Conservation (phyloP, 257 asterid species). For the Ophiorrhiza pumila region DNA sequence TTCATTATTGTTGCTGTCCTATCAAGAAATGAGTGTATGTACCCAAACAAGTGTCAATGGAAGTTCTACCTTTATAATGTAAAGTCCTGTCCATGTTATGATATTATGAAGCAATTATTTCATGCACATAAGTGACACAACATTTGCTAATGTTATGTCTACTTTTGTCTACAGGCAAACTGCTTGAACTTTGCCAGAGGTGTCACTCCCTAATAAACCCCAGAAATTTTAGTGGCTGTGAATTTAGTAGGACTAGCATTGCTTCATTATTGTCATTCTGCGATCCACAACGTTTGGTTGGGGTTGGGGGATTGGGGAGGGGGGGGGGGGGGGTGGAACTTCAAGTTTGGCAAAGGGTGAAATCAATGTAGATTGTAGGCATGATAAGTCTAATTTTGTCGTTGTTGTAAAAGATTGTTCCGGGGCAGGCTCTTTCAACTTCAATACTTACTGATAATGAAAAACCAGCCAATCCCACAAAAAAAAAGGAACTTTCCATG, state of each 20-base stretch:
- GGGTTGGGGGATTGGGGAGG: too few species aligned
- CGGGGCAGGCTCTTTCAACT: neutral
- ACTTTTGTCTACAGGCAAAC: too few species aligned
- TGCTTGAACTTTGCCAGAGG: too few species aligned
- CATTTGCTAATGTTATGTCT: too few species aligned
- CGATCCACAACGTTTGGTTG: neutral
- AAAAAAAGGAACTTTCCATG: neutral
- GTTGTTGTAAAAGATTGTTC: neutral
- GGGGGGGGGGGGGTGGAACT: neutral
- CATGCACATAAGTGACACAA: neutral
- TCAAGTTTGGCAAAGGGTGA: neutral
- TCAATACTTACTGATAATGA: neutral
- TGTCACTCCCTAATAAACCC: too few species aligned
- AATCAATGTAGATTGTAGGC: neutral
- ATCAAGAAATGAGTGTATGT: neutral
- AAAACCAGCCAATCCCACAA: constrained; percentile 2
- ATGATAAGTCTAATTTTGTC: neutral
- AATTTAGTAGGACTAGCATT: neutral
- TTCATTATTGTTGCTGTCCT: neutral
- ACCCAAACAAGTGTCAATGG: neutral
- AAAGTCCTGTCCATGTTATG: neutral
- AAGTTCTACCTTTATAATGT: neutral
- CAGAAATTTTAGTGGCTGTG: too few species aligned
- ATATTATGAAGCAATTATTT: neutral
- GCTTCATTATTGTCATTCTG: neutral